These are phyloP conservation scores for Guillardia theta DNA, from an alignment of 78 protist species.

Conservation along the genomic window DNA sequence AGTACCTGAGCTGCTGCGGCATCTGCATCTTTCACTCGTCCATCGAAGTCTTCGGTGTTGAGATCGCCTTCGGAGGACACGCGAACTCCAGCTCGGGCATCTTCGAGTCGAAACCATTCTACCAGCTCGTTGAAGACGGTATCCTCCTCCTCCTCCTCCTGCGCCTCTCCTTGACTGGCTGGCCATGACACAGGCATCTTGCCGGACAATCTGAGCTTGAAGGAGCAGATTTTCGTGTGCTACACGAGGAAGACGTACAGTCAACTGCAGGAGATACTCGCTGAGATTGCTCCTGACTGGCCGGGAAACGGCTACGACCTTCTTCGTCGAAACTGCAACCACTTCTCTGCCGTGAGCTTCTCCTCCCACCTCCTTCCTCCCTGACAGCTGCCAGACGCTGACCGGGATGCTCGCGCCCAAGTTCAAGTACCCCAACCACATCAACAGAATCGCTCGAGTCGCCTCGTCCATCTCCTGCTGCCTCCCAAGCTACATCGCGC, in stretches of 20 bases:
- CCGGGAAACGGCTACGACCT: neutral
- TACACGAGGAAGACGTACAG: too few relatives aligned
- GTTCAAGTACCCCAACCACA: neutral
- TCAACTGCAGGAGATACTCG: too few relatives aligned
- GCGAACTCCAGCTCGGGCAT: neutral
- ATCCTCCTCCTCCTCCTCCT: neutral
- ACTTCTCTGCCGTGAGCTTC: neutral
- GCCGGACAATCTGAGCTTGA: too few relatives aligned
- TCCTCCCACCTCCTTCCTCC: too few relatives aligned
- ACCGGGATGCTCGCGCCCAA: neutral
- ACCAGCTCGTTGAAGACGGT: neutral
- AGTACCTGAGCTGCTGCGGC: neutral
- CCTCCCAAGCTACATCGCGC: neutral
- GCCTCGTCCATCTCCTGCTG: neutral
- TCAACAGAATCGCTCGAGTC: neutral
- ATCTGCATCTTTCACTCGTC: neutral
- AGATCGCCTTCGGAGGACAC: conserved; percentile 8
- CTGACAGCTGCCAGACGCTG: too few relatives aligned
- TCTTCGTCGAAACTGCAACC: conserved; percentile 10
- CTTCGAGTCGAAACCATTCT: neutral
- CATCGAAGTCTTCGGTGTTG: neutral
- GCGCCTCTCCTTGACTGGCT: too few relatives aligned
- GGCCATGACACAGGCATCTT: too few relatives aligned
- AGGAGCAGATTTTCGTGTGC: too few relatives aligned
- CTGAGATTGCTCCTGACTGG: too few relatives aligned